phyloP scores from a whole-genome alignment of 2,329 filamentous ascomycete genomes.

The Fusarium dimerum region DNA sequence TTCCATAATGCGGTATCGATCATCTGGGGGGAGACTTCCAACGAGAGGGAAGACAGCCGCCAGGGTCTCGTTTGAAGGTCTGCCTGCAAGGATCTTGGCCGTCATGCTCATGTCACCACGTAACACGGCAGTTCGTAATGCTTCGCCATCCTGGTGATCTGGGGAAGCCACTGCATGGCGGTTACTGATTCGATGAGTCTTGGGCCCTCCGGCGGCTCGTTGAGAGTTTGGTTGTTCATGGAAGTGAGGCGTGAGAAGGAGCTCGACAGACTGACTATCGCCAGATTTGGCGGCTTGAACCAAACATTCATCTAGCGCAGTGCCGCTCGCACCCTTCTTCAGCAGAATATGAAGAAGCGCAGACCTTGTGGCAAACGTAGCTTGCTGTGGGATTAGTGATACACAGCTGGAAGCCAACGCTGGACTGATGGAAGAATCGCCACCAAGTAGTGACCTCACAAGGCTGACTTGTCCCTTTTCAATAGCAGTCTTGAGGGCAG shows the following conservation, averaged over 20 bases:
- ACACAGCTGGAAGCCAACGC: constrained; percentile 53
- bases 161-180: constrained; percentile 54
- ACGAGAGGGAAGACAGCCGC: constrained; percentile 51
- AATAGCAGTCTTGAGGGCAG: constrained; percentile 51
- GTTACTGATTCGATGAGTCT: constrained; percentile 34
- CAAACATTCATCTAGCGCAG: constrained; percentile 49
- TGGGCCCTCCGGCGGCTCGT: constrained; percentile 16
- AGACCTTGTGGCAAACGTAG: constrained; percentile 46
- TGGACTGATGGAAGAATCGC: constrained; percentile 45
- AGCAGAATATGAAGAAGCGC: constrained; percentile 48
- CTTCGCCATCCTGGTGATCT: constrained; percentile 53
- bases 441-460: constrained; percentile 48
- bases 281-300: constrained; percentile 50
- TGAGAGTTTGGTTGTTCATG: constrained; percentile 31
- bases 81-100: constrained; percentile 46
- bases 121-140: constrained; percentile 50
- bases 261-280: constrained; percentile 47
- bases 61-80: constrained; percentile 49
- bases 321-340: constrained; percentile 51
- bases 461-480: constrained; percentile 46
- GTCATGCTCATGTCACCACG: constrained; percentile 47
- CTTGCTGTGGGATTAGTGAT: constrained; percentile 48
- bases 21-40: constrained; percentile 41
- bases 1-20: constrained; percentile 51
- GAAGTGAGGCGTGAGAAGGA: constrained; percentile 53